phyloP scores from a whole-genome alignment of 352 stramenopile genomes.

The Pythium sp. region DNA sequence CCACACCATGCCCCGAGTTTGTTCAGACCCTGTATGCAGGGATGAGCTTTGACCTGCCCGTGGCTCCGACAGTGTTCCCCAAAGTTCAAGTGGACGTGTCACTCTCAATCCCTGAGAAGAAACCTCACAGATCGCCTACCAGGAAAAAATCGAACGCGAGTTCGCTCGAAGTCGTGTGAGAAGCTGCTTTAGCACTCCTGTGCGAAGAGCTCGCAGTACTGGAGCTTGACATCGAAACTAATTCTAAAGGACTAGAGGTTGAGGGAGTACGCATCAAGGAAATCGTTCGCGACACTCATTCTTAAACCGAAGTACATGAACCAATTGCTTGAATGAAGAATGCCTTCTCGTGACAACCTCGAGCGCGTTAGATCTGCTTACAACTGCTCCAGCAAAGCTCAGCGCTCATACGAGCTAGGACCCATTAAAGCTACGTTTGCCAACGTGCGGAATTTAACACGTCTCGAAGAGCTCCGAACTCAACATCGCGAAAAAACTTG shows the following conservation, averaged over 20 bases:
- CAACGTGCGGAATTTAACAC: too few relatives aligned
- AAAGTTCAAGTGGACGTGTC: slow-evolving; percentile 6
- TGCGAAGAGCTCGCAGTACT: neutral
- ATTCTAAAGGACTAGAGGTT: neutral
- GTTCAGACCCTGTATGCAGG: slow-evolving; percentile 3
- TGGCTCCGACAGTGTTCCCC: slow-evolving; percentile 15
- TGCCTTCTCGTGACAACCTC: too few relatives aligned
- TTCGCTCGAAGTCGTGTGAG: neutral
- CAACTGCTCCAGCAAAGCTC: too few relatives aligned
- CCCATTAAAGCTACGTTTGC: too few relatives aligned
- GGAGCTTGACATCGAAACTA: neutral
- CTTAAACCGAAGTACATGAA: too few relatives aligned
- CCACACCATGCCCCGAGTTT: slow-evolving; percentile 13
- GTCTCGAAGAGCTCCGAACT: too few relatives aligned
- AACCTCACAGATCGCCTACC: neutral
- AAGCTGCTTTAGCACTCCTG: neutral
- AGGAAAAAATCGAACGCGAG: slow-evolving; percentile 8
- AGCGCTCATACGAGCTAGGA: too few relatives aligned
- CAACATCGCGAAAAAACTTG: too few relatives aligned
- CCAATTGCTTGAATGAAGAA: too few relatives aligned
- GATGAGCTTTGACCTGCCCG: slow-evolving; percentile 8
- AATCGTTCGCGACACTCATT: too few relatives aligned
- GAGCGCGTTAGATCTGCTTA: too few relatives aligned
- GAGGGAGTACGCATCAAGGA: too few relatives aligned
- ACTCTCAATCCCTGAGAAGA: slow-evolving; percentile 10